Base-by-base conservation (phyloP, 352 stramenopile genomes). In the Phytopythium sindhum region DNA sequence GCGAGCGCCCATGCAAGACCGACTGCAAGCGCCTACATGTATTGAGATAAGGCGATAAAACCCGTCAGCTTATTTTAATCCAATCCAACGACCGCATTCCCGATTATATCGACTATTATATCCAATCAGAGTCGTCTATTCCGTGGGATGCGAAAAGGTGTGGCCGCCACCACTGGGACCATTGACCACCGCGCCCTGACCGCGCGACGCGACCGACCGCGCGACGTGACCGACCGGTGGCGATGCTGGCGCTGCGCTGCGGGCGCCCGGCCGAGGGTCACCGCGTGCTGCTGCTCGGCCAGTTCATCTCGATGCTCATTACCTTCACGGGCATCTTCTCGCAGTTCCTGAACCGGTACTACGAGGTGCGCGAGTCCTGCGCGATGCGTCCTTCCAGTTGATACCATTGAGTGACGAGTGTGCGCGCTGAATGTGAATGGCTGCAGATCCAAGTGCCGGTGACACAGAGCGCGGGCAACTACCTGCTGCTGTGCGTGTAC, bases 261-360 rank as follows among this genome's bases (percentile, higher is more conserved):
- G 41, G 41, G 7, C 41, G 19, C 12, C 17, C 41, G 41, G 73
- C 63, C 66, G 72, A 68, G 64, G 77, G 31, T 33, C 29, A 89
- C 68, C 79, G 77, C 51, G 80, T 88, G 55, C 65, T 95, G 41
- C 55, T 89, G 61, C 72, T 94, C 14, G 91, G 92, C 8, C 91
- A 98, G 65, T 79, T 91, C 62, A 93, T 98, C 58, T 96, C 86
- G 47, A 56, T 96, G 47, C 73, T 97, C 50, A 96, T 98, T 65
- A 80, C 91, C 35, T 84, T 75, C 56, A 97, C 90, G 17, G 85
- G 87, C 47, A 80, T 97, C 45, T 97, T 95, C 73, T 93, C 88
- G 19, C 81, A 96, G 50, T 65, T 81, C 33, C 77, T 97, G 47
- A 92, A 82, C 58, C 75, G 86, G 31, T 89, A 83, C 59, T 96